Evolutionary conservation across 192 early-diverging fungal species (phyloP).

Genomic region (Backusella mclennaniae): DNA sequence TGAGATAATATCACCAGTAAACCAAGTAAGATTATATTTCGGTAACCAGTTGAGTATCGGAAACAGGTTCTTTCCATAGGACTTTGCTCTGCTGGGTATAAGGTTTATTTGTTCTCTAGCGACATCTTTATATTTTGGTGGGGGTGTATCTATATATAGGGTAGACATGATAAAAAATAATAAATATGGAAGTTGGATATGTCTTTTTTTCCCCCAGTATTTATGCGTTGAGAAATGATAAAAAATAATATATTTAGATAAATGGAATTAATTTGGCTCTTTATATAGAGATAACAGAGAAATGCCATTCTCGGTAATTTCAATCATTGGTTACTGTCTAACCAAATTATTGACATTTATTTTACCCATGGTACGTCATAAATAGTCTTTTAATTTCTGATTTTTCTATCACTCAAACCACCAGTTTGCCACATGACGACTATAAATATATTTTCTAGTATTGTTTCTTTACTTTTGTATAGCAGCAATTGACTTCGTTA

Average conservation of each 20-base stretch:
- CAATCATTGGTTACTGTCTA: neutral
- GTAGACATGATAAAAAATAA: neutral
- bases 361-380: conserved; percentile 4
- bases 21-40: conserved; percentile 52
- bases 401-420: conserved; percentile 1
- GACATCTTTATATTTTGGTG: neutral
- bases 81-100: neutral
- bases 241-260: neutral
- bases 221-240: neutral
- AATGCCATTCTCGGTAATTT: neutral
- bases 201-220: neutral
- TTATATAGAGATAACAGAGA: neutral
- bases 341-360: neutral
- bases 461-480: neutral
- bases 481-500: neutral
- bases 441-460: neutral
- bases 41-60: conserved; percentile 53
- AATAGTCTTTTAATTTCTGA: neutral
- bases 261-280: neutral
- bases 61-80: conserved; percentile 24
- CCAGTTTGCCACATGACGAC: neutral
- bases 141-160: neutral
- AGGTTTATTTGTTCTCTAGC: neutral
- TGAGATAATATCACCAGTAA: conserved; percentile 64
- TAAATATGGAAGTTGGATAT: neutral